Percentiles rank a stretch among this genome's conserved stretches.
phyloP scores from a whole-genome alignment of 345 rosid species.

The Nasturtium officinale region DNA sequence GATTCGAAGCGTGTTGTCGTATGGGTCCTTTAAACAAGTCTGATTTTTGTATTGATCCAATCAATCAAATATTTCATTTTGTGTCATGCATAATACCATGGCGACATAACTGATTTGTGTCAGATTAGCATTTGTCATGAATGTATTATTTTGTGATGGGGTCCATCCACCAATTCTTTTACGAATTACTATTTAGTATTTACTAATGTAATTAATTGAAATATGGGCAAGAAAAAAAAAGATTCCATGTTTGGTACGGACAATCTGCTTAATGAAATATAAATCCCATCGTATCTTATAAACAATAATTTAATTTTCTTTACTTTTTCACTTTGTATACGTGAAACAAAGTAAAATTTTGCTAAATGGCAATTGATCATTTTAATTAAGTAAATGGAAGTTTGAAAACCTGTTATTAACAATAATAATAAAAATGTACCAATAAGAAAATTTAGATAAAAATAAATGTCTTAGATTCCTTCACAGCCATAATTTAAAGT shows the following conservation, averaged over 20 bases:
- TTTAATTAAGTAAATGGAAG: background rate
- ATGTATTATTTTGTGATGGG: slow-evolving; percentile 24
- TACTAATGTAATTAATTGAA: slow-evolving; percentile 19
- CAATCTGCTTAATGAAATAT: slow-evolving; percentile 13
- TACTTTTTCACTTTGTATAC: background rate
- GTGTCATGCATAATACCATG: slow-evolving; percentile 36
- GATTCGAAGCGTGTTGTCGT: background rate
- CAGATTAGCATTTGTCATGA: slow-evolving; percentile 37
- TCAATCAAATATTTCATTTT: background rate
- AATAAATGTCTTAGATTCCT: too few relatives aligned
- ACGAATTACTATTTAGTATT: too few relatives aligned
- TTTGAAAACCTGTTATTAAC: background rate
- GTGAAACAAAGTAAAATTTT: too few relatives aligned
- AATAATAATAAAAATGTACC: too few relatives aligned
- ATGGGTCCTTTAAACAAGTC: slow-evolving; percentile 21
- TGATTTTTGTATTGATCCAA: background rate
- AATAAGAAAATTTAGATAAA: too few relatives aligned
- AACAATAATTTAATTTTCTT: background rate
- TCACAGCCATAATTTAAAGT: too few relatives aligned
- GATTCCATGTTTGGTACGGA: slow-evolving; percentile 34
- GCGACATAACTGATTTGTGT: slow-evolving; percentile 41
- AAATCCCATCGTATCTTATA: background rate
- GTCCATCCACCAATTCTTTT: slow-evolving; percentile 17
- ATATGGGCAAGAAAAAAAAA: slow-evolving; percentile 20
- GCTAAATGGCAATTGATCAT: too few relatives aligned